phyloP scores from a whole-genome alignment of 768 basidiomycete species.

The Kwoniella shandongensis region DNA sequence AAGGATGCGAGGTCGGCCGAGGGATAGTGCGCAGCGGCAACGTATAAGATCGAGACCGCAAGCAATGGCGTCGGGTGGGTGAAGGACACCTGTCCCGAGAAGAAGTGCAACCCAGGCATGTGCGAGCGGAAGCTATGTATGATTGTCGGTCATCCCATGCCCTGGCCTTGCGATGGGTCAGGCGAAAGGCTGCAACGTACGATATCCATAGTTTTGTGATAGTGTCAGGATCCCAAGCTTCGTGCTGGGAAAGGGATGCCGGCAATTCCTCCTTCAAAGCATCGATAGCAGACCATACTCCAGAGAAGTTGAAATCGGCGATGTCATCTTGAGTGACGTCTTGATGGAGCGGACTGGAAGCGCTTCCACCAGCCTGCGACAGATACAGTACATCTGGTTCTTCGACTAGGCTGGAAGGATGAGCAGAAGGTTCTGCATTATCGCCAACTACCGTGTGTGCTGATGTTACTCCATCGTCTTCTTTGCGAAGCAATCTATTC shows the following conservation, averaged over 20 bases:
- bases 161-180: too few relatives aligned
- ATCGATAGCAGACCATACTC: background rate
- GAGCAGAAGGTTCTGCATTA: too few relatives aligned
- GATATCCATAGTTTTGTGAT: background rate
- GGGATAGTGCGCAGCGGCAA: background rate
- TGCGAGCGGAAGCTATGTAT: background rate
- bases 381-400: too few relatives aligned
- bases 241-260: background rate
- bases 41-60: background rate
- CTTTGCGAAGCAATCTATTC: background rate
- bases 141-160: background rate
- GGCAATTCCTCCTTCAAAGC: background rate
- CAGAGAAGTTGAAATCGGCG: background rate
- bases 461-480: too few relatives aligned
- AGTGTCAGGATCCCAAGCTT: background rate
- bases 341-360: too few relatives aligned
- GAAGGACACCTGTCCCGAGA: constrained; percentile 1
- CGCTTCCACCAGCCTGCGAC: too few relatives aligned
- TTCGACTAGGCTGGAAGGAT: too few relatives aligned
- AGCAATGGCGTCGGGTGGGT: constrained; percentile 2
- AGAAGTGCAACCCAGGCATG: constrained; percentile 2
- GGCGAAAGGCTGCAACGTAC: background rate
- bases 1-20: background rate
- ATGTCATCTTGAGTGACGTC: too few relatives aligned
- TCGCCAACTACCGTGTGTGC: too few relatives aligned